Evolutionary conservation across 2,329 filamentous ascomycete species (phyloP).

Genomic region (Penicillium sp.): DNA sequence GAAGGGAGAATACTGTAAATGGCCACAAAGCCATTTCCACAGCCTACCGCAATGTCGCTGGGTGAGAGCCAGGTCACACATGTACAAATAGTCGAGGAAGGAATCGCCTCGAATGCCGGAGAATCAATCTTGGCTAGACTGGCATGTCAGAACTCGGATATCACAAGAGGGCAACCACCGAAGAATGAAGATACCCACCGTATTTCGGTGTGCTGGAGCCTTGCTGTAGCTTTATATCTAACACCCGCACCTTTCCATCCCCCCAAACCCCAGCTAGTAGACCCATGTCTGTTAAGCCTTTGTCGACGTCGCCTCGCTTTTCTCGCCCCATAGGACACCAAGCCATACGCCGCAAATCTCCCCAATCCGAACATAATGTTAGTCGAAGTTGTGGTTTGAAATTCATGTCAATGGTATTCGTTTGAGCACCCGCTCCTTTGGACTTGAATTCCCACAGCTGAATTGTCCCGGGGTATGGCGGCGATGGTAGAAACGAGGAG

Average conservation of each 20-base stretch:
- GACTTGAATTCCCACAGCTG: constrained; percentile 61
- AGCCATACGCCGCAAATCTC: constrained; percentile 53
- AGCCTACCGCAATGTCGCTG: constrained; percentile 55
- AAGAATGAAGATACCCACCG: constrained; percentile 21
- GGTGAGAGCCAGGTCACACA: constrained; percentile 59
- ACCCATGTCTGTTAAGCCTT: constrained; percentile 42
- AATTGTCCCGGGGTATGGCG: constrained; percentile 51
- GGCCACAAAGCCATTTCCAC: constrained; percentile 57
- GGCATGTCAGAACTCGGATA: not conserved
- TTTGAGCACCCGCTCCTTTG: constrained; percentile 25
- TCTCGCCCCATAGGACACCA: constrained; percentile 55
- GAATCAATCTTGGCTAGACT: constrained; percentile 44
- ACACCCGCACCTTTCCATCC: constrained; percentile 58
- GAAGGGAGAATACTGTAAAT: constrained; percentile 50
- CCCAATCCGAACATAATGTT: constrained; percentile 59
- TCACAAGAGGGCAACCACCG: not conserved
- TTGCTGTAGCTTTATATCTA: constrained; percentile 49
- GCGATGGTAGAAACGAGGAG: constrained; percentile 53
- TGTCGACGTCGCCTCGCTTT: constrained; percentile 30
- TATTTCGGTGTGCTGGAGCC: constrained; percentile 32
- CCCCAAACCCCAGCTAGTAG: constrained; percentile 58
- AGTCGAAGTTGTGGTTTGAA: constrained; percentile 48
- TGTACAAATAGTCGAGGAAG: constrained; percentile 56
- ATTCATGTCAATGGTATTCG: constrained; percentile 45
- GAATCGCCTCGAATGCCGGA: constrained; percentile 52